Evolutionary conservation across 148 eudicot species (phyloP), one percentile per base, ranked within the genome.

Genomic region (Camellia sinensis): DNA sequence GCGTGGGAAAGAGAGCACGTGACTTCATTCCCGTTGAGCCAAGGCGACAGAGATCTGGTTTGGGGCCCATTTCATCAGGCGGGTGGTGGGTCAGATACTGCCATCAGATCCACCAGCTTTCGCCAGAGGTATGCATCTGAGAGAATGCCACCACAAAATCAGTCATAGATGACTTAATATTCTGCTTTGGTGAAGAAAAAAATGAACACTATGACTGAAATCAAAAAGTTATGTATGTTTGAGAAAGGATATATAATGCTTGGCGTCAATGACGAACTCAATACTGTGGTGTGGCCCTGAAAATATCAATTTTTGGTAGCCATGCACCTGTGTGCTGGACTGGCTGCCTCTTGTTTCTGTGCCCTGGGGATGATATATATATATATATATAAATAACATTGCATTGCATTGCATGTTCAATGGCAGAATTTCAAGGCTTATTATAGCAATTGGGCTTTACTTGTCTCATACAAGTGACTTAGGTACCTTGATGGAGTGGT

Each of bases 71-170:
- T 86, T 72, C 91, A 80, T 74, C 92, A 80, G 46, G 71, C 71
- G 5, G 74, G 41, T 15, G 83, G 80, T 72, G 90, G 89, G 9
- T 78, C 88, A 48, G 82, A 74, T 65, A 63, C 54, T 54, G 59
- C 90, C 73, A 77, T 82, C 41, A 21, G 67, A 64, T 64, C 67
- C 41, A 21, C 41, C 75, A 78, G 87, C 71, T 89, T 82, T 77
- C 91, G 89, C 77, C 93, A 83, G 86, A 87, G 92, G 85, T 87
- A 87, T 80, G 90, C 90, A 81, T 87, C 91, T 14, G 94, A 91
- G 60, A 86, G 93, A 82, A 80, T 76, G 69, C 90, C 89, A 74
- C 86, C 92, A 21, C 98, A 94, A 76, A 87, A 87, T 70, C 89
- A 88, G 83, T 87, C 81, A 73, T 88, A 84, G 90, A 5, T 18